Evolutionary conservation across 2,329 filamentous ascomycete genomes (phyloP).

Genomic region (Cercospora zeina): DNA sequence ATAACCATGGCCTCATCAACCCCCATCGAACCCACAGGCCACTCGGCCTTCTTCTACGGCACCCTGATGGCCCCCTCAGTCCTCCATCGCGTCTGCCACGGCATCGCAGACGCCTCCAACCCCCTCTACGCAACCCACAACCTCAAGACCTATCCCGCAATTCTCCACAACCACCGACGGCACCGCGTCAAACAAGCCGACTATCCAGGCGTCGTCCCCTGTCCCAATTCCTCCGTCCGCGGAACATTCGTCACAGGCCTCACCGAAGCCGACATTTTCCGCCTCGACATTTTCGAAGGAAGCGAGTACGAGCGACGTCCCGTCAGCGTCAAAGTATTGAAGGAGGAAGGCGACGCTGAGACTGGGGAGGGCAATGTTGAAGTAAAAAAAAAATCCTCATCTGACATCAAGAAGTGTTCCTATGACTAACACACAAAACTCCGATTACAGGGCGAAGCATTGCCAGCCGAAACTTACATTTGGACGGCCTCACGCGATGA

Average conservation of each 20-base stretch:
- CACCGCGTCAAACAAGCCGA: constrained; percentile 68
- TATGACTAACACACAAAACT: neutral
- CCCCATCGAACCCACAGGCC: constrained; percentile 25
- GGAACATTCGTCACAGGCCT: constrained; percentile 78
- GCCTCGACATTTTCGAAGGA: constrained; percentile 83
- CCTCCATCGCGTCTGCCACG: constrained; percentile 81
- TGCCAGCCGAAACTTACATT: constrained; percentile 54
- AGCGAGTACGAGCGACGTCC: constrained; percentile 62
- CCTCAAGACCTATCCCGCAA: constrained; percentile 69
- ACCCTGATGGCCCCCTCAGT: constrained; percentile 82
- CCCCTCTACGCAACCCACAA: constrained; percentile 49
- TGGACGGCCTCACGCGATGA: constrained; percentile 48
- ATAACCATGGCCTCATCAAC: neutral
- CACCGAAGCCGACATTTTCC: constrained; percentile 71
- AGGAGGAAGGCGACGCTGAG: neutral
- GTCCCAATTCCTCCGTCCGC: constrained; percentile 57
- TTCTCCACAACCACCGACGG: constrained; percentile 73
- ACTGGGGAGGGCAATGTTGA: constrained; percentile 40
- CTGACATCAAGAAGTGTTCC: no score
- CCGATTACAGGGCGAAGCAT: constrained; percentile 37
- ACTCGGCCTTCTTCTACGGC: constrained; percentile 66
- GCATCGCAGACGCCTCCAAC: constrained; percentile 53
- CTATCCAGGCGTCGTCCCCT: constrained; percentile 74
- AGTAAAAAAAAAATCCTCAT: neutral
- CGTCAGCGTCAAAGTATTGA: constrained; percentile 46